Base-by-base conservation (phyloP, 2,329 filamentous ascomycete species). In the Didymellaceae sp. region DNA sequence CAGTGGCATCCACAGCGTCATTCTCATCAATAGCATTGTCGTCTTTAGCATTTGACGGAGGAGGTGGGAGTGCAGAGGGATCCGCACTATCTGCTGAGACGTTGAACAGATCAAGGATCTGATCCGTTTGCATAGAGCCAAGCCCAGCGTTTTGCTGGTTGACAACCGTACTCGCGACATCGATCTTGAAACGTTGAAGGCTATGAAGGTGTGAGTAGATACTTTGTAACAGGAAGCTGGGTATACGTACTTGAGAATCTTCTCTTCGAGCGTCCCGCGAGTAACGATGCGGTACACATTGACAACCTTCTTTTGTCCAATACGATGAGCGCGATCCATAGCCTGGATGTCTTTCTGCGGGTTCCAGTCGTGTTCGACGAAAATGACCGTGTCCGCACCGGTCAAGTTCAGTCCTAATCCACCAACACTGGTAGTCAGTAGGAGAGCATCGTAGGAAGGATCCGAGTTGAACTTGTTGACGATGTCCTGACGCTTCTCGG, bases 361-460 rank as follows among this genome's bases (percentile, higher is more conserved):
- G 71, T 99, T 99, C 94, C 94, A 99, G 74, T 99, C 94, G 74
- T 99, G 95, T 75, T 99, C 94, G 22, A 99, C 95, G 67, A 99
- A 99, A 63, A 99, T 99, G 73, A 99, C 94, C 0, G 94, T 99
- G 74, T 99, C 94, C 3, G 94, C 94, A 61, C 94, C 94, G 0
- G 94, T 99, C 58, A 99, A 78, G 73, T 99, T 99, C 48, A 99
- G 83, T 21, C 94, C 94, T 1, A 99, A 80, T 57, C 94, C 94
- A 72, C 94, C 94, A 35, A 99, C 94, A 65, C 89, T 95, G 0
- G 94, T 99, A 0, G 95, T 99, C 56, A 99, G 80, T 6, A 99
- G 84, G 37, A 99, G 79, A 32, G 94, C 91, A 68, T 99, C 94
- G 70, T 97, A 97, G 20, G 90, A 96, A 1, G 94, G 94, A 70